Conservation (phyloP, 2,329 filamentous ascomycete genomes). For the Curvularia eragrostidis region DNA sequence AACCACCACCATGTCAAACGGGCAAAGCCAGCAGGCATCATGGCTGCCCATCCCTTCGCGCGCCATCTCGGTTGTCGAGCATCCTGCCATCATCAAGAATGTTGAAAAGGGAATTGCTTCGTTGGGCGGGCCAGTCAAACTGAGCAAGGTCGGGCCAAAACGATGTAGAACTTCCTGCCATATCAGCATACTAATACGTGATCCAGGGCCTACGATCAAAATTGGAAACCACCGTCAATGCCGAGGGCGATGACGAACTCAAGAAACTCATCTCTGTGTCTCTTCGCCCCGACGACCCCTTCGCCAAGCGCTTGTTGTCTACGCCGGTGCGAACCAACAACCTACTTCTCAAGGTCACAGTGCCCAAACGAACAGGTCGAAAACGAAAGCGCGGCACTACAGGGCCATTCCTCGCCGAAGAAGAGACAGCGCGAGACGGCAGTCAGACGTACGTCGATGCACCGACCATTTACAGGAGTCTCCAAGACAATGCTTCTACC, state of each 20-base stretch:
- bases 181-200: constrained; percentile 18
- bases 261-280: constrained; percentile 69
- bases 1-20: constrained; percentile 10
- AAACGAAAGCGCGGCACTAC: constrained; percentile 82
- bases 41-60: constrained; percentile 60
- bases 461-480: constrained; percentile 62
- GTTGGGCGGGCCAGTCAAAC: constrained; percentile 62
- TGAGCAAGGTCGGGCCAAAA: constrained; percentile 57
- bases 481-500: constrained; percentile 72
- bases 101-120: constrained; percentile 69
- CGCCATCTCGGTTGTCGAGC: constrained; percentile 67
- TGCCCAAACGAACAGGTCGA: constrained; percentile 85
- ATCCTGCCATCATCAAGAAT: constrained; percentile 70
- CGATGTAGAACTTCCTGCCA: constrained; percentile 7
- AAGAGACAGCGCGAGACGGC: constrained; percentile 36
- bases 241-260: constrained; percentile 44
- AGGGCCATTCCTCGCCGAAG: constrained; percentile 60
- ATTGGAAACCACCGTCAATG: constrained; percentile 31
- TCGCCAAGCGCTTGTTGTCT: constrained; percentile 79
- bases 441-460: constrained; percentile 30
- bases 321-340: constrained; percentile 80
- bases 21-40: constrained; percentile 39
- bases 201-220: constrained; percentile 38
- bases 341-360: constrained; percentile 81
- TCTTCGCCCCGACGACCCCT: constrained; percentile 78